Conservation (phyloP, 78 protist genomes). For the Carpediemonas membranifera region DNA sequence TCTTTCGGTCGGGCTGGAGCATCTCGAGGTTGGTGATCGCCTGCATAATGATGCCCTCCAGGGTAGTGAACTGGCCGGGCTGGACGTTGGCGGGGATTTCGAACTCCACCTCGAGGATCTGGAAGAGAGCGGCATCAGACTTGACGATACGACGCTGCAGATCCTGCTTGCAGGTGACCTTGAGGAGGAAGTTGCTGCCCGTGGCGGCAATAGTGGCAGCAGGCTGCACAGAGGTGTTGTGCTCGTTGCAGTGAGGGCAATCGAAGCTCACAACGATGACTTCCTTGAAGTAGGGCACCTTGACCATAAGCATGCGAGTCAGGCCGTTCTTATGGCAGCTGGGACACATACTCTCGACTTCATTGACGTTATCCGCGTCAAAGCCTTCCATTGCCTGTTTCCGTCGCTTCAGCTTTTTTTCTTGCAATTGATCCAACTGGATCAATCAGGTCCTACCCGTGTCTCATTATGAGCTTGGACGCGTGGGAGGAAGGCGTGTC, state of each 20-base stretch:
- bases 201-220: conserved; percentile 39
- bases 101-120: conserved; percentile 70
- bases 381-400: too few relatives aligned
- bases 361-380: too few relatives aligned
- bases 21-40: conserved; percentile 14
- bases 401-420: too few relatives aligned
- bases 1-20: conserved; percentile 10
- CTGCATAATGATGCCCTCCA: conserved; percentile 49
- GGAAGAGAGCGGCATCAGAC: conserved; percentile 54
- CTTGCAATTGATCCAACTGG: too few relatives aligned
- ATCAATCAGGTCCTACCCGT: too few relatives aligned
- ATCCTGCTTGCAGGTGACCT: conserved; percentile 32
- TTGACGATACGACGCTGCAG: conserved; percentile 61
- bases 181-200: conserved; percentile 40
- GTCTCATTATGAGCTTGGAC: too few relatives aligned
- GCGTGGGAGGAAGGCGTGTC: too few relatives aligned
- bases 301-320: conserved; percentile 59
- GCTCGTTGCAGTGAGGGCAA: conserved; percentile 72
- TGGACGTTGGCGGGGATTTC: conserved; percentile 54
- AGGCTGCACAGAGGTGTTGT: conserved; percentile 42
- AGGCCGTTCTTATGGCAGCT: conserved; percentile 49
- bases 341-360: conserved; percentile 23
- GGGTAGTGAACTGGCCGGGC: conserved; percentile 54
- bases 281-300: conserved; percentile 72
- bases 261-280: conserved; percentile 64